Base-by-base conservation (phyloP, 805 yeast genomes). In the Candida saitoana region DNA sequence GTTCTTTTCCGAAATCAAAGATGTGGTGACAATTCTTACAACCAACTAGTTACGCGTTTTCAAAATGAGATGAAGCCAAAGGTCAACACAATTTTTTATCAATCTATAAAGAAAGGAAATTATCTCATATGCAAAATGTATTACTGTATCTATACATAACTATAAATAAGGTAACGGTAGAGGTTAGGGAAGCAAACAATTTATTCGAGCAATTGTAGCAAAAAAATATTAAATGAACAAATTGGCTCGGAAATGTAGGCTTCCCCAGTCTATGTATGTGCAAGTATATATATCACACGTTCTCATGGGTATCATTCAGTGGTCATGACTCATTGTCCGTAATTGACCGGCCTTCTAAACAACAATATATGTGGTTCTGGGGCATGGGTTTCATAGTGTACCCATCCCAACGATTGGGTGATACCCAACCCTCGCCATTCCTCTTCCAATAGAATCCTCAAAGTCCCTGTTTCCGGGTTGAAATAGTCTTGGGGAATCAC, bases 381-480 rank as follows among this genome's bases (percentile, higher is more conserved):
- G 1, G 98, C 75, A 62, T 93, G 99, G 33, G 96, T 90, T 57
- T 93, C 99, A 59, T 91, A 93, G 63, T 93, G 99, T 41, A 77
- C 93, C 99, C 99, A 93, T 1, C 99, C 99, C 46, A 93, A 71
- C 29, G 96, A 86, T 63, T 93, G 99, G 5, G 98, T 93, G 55
- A 93, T 89, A 2, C 99, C 99, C 38, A 93, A 69, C 1, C 97
- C 98, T 62, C 99, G 76, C 99, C 99, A 93, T 65, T 93, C 99
- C 51, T 93, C 98, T 62, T 93, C 99, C 38, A 85, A 65, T 31
- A 93, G 69, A 34, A 93, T 87, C 50, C 96, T 80, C 52, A 93
- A 73, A 0, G 99, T 93, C 4, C 98, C 98, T 2, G 96, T 87
- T 45, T 90, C 96, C 2, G 89, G 81, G 56, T 85, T 84, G 73